Evolutionary conservation across 176 grass and related monocot species (phyloP).

Genomic region (Carex scoparia): DNA sequence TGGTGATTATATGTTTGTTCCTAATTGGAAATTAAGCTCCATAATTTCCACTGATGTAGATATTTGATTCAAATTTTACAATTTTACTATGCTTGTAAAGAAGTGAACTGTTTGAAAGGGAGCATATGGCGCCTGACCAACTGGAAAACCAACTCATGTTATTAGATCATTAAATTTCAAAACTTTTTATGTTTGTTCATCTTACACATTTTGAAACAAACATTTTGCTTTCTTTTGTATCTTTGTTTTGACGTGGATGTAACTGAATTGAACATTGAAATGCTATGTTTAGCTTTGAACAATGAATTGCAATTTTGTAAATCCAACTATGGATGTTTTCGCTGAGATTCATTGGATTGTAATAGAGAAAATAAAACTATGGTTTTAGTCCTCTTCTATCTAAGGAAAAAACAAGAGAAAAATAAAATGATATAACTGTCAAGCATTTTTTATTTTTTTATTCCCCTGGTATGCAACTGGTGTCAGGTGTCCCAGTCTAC

Average conservation of each 20-base stretch:
- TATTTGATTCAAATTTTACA: neutral
- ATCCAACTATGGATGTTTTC: neutral
- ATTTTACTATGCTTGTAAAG: neutral
- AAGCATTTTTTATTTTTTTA: neutral
- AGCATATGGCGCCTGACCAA: neutral
- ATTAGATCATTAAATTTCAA: neutral
- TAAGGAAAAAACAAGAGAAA: no score
- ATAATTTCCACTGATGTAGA: neutral
- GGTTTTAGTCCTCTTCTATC: neutral
- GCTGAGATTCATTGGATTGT: neutral
- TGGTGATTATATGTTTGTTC: neutral
- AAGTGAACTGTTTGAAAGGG: neutral
- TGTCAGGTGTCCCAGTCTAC: neutral
- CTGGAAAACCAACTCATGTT: neutral
- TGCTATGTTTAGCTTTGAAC: neutral
- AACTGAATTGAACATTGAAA: neutral
- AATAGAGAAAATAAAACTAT: neutral
- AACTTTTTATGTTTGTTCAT: neutral
- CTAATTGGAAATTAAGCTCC: neutral
- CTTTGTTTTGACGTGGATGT: neutral
- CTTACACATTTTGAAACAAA: neutral
- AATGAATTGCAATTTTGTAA: neutral
- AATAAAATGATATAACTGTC: neutral
- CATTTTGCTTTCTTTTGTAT: neutral
- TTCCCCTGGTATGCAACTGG: neutral